phyloP scores from a whole-genome alignment of 352 stramenopile genomes.

The Phytophthora syringae region DNA sequence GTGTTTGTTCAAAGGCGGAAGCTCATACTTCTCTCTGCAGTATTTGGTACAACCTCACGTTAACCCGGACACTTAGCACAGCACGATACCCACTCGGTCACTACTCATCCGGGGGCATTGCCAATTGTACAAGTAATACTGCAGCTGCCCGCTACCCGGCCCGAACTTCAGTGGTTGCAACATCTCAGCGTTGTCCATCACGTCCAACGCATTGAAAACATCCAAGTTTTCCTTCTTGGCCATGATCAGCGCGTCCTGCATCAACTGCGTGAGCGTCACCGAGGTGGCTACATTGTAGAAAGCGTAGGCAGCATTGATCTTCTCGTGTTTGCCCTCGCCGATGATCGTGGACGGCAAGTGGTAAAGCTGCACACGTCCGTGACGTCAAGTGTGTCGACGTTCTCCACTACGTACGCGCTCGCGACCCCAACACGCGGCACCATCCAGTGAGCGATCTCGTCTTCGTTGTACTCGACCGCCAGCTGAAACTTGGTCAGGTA shows the following conservation, averaged over 20 bases:
- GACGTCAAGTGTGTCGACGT: slow-evolving; percentile 66
- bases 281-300: slow-evolving; percentile 96
- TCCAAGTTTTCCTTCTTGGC: slow-evolving; percentile 60
- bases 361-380: slow-evolving; percentile 97
- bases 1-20: background rate
- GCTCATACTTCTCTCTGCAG: background rate
- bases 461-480: slow-evolving; percentile 84
- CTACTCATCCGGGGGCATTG: slow-evolving; percentile 65
- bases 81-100: slow-evolving; percentile 63
- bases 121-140: slow-evolving; percentile 87
- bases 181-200: slow-evolving; percentile 74
- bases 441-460: slow-evolving; percentile 97
- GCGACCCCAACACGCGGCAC: slow-evolving; percentile 95
- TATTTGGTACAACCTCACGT: too few relatives aligned
- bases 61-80: slow-evolving; percentile 33
- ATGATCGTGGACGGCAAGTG: slow-evolving; percentile 97
- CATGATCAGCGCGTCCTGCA: slow-evolving; percentile 72
- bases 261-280: slow-evolving; percentile 60
- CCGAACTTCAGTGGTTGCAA: slow-evolving; percentile 67
- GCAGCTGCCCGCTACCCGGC: slow-evolving; percentile 64
- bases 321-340: slow-evolving; percentile 94
- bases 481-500: slow-evolving; percentile 81
- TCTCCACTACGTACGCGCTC: slow-evolving; percentile 92
- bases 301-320: slow-evolving; percentile 96
- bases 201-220: slow-evolving; percentile 74